These are phyloP conservation scores for Juglanconis oblonga DNA, from an alignment of 2,329 filamentous ascomycete genomes.

Conservation along the genomic window DNA sequence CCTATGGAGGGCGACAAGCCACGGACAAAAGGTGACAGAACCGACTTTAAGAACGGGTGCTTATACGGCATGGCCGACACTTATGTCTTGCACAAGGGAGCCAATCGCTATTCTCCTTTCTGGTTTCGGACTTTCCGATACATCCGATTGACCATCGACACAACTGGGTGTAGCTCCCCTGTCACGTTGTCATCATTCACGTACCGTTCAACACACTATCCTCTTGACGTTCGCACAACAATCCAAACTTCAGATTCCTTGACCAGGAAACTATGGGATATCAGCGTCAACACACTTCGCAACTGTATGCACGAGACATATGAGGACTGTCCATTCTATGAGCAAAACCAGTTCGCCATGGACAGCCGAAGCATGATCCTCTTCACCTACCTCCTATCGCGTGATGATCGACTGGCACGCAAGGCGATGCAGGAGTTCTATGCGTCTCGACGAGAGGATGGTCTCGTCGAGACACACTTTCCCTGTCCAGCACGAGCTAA, in stretches of 20 bases:
- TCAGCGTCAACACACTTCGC: conserved; percentile 29
- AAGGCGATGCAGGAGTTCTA: conserved; percentile 32
- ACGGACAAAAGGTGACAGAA: conserved; percentile 15
- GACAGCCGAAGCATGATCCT: conserved; percentile 25
- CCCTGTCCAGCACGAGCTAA: conserved; percentile 22
- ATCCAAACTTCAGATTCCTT: conserved; percentile 1
- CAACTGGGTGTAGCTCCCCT: not conserved
- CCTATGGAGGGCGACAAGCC: conserved; percentile 19
- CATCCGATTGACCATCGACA: conserved; percentile 14
- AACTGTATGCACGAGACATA: conserved; percentile 36
- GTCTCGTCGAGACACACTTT: conserved; percentile 29
- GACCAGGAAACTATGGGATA: conserved; percentile 26
- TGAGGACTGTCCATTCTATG: conserved; percentile 34
- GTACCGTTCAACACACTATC: conserved; percentile 8
- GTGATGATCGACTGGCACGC: conserved; percentile 30
- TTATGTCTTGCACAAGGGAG: conserved; percentile 3
- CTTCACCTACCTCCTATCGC: conserved; percentile 31
- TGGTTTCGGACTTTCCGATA: conserved; percentile 20
- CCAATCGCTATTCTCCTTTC: conserved; percentile 17
- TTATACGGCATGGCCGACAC: conserved; percentile 15
- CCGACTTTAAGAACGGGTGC: conserved; percentile 10
- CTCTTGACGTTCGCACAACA: not conserved
- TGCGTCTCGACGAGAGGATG: conserved; percentile 25
- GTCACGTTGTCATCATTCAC: conserved; percentile 8
- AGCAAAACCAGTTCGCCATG: conserved; percentile 31